Base-by-base conservation (phyloP, 2,329 filamentous ascomycete species). In the Helicocarpus griseus region DNA sequence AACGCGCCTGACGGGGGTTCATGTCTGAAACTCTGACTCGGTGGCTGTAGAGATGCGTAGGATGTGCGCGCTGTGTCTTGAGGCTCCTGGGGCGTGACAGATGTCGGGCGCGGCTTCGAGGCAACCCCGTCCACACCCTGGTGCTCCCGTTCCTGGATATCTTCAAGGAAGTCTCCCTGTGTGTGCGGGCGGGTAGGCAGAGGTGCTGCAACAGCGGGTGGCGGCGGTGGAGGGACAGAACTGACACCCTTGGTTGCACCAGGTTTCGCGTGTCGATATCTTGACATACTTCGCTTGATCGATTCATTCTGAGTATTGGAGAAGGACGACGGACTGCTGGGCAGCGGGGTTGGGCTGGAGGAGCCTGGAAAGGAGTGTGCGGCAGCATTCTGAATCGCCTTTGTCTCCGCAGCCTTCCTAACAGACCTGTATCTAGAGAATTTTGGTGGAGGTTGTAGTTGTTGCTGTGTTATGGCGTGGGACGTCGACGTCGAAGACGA, bases 401-500 rank as follows among this genome's bases (percentile, higher is more conserved):
- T 54, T 46, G 61, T 63, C 50, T 70, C 66, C 21, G 68, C 63
- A 9, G 68, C 69, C 55, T 72, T 72, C 53, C 80, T 69, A 51
- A 81, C 77, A 28, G 77, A 79, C 56, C 78, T 72, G 65, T 83
- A 83, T 39, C 80, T 74, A 50, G 78, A 77, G 61, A 79, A 75
- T 60, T 78, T 80, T 49, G 65, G 62, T 28, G 63, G 63, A 19
- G 49, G 40, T 24, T 51, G 43, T 3, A 26, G 47, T 11, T n/a
- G 53, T n/a, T 24, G 17, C 21, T 35, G 29, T 14, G 17, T 47
- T n/a, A 35, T 21, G 8, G 29, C 17, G 44, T 24, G 29, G 3
- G 40, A 26, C 22, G 44, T 11, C 5, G 28, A 46, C n/a, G 29
- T 21, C 8, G 29, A n/a, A n/a, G n/a, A 35, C 17, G 29, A 24